Percentiles rank a stretch among this genome's conserved stretches.
Evolutionary conservation across 495 filamentous ascomycete genomes (phyloP).

Genomic region (Hypoxylon perforatum): DNA sequence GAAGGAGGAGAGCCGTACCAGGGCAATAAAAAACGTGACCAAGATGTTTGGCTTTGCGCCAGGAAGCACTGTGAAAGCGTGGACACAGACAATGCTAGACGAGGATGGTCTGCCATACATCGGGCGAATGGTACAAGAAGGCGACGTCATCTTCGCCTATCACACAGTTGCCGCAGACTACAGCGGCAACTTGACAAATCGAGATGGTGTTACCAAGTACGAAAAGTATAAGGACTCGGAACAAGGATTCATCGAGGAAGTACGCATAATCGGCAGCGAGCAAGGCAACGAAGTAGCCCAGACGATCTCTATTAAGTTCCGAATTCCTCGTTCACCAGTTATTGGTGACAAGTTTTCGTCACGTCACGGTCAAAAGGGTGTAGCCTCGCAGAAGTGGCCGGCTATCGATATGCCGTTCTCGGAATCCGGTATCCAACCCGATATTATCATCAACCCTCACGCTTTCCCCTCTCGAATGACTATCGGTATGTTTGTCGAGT

Average conservation of each 20-base stretch:
- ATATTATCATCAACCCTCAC: constrained; percentile 99
- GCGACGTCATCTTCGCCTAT: constrained; percentile 86
- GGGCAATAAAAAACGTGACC: constrained; percentile 64
- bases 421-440: constrained; percentile 95
- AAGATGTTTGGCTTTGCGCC: constrained; percentile 91
- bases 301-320: constrained; percentile 88
- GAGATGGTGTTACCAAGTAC: constrained; percentile 81
- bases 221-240: constrained; percentile 94
- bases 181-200: constrained; percentile 77
- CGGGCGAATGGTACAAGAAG: constrained; percentile 78
- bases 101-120: constrained; percentile 86
- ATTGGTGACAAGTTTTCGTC: constrained; percentile 99
- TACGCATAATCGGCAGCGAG: constrained; percentile 87
- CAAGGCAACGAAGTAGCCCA: constrained; percentile 83
- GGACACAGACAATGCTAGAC: constrained; percentile 76
- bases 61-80: constrained; percentile 69
- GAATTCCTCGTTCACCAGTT: constrained; percentile 87
- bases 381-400: constrained; percentile 97
- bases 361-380: constrained; percentile 97
- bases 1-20: constrained; percentile 72
- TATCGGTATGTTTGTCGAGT: constrained; percentile 99
- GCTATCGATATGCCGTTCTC: constrained; percentile 95
- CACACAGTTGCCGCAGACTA: constrained; percentile 87
- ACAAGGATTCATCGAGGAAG: constrained; percentile 88
- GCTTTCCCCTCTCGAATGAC: constrained; percentile 99